These are phyloP conservation scores for Aspergillus novofumigatus DNA, from an alignment of 2,329 filamentous ascomycete genomes.

Conservation along the genomic window DNA sequence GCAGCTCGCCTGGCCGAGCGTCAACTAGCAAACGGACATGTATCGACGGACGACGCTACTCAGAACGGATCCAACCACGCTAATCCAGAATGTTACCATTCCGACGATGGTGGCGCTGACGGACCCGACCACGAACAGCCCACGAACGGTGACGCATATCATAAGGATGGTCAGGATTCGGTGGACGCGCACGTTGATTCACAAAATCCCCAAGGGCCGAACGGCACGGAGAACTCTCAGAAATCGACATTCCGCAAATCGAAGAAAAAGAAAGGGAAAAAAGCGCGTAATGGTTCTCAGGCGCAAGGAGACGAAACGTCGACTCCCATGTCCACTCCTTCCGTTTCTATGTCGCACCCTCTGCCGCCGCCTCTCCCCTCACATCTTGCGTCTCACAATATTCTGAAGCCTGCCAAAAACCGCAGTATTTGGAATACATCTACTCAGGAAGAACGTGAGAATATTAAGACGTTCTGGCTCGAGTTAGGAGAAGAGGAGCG, in stretches of 20 bases:
- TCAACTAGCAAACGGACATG: conserved; percentile 32
- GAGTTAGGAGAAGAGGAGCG: conserved; percentile 90
- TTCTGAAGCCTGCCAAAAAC: conserved; percentile 58
- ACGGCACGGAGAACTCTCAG: conserved; percentile 17
- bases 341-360: conserved; percentile 38
- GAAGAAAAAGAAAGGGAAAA: conserved; percentile 42
- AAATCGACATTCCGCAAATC: conserved; percentile 29
- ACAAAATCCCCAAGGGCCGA: conserved; percentile 10
- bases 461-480: conserved; percentile 98
- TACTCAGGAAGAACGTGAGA: conserved; percentile 87
- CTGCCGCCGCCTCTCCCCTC: conserved; percentile 43
- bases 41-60: conserved; percentile 22
- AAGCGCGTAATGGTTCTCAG: conserved; percentile 32
- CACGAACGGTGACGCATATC: conserved; percentile 52
- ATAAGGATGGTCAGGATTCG: conserved; percentile 52
- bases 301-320: conserved; percentile 35
- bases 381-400: conserved; percentile 38
- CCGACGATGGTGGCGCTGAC: conserved; percentile 30
- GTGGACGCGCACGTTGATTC: conserved; percentile 29
- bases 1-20: conserved; percentile 65
- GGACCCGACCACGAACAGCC: conserved; percentile 38
- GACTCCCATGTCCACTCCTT: conserved; percentile 41
- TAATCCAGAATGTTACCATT: conserved; percentile 23
- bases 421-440: conserved; percentile 94
- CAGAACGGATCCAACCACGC: conserved; percentile 33